Base-by-base conservation (phyloP, 495 filamentous ascomycete species). In the Penicillium manginii region DNA sequence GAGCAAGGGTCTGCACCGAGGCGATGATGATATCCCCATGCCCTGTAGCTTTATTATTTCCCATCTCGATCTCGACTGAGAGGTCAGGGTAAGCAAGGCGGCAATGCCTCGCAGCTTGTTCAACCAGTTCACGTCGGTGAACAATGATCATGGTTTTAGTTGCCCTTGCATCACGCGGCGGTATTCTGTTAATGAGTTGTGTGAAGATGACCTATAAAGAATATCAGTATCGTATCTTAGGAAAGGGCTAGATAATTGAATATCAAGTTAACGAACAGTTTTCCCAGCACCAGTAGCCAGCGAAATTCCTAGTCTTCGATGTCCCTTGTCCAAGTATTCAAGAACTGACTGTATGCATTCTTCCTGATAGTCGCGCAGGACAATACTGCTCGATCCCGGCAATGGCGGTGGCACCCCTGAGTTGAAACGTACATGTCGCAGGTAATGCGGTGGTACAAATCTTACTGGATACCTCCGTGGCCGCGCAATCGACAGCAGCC, bases 271-370 rank as follows among this genome's bases (percentile, higher is more conserved):
- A 62, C 78, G 42, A 74, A 91, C 92, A 3, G 94, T 98, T 70
- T 99, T 99, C 4, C 94, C 94, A 57, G 89, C 83, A 1, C 94
- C 94, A 5, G 94, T 98, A 10, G 94, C 94, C 46, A 99, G 68
- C 0, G 94, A 98, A 5, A 99, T 81, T 0, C 92, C 96, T 8
- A 98, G 73, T 10, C 94, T 84, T 59, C 88, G 89, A 63, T 93
- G 85, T 3, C 94, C 96, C 23, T 85, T 69, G 6, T 84, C 70
- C 2, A 98, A 64, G 53, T 92, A 82, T 2, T 78, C 70, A 14
- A 98, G 74, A 10, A 99, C 90, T 1, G 93, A 84, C 64, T 93
- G 86, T 55, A 99, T 96, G 69, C 92, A 92, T 78, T 93, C 91
- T 76, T 93, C 89, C 64, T 93, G 90, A 64, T 93, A 93, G 55